Evolutionary conservation across 352 stramenopile genomes (phyloP).

Genomic region (Phytophthora fragariae): DNA sequence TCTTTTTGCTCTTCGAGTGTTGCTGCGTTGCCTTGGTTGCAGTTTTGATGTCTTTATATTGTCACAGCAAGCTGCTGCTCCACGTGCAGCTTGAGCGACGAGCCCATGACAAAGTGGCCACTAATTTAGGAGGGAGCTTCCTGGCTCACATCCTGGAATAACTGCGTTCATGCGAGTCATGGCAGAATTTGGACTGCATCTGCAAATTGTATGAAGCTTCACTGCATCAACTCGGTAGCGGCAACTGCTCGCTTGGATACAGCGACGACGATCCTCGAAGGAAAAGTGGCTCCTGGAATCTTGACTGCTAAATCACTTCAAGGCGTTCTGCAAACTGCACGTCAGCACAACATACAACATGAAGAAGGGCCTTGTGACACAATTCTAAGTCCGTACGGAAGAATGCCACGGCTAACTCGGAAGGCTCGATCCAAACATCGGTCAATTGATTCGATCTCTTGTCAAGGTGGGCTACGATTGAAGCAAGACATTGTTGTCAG

Average conservation of each 20-base stretch:
- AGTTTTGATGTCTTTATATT: no score
- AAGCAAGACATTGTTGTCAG: conserved; percentile 7
- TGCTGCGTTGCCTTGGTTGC: not conserved
- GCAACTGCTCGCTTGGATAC: conserved; percentile 10
- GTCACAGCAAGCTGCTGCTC: no score
- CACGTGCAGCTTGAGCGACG: no score
- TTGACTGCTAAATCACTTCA: conserved; percentile 42
- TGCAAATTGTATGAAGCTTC: conserved; percentile 12
- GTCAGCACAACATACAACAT: conserved; percentile 6
- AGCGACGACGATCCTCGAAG: not conserved
- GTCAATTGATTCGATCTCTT: not conserved
- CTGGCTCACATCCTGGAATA: not conserved
- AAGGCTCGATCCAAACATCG: conserved; percentile 10
- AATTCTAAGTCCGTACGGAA: conserved; percentile 33
- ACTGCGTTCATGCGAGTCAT: no score
- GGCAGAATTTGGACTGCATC: not conserved
- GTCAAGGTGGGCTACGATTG: not conserved
- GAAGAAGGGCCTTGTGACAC: not conserved
- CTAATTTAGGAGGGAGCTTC: no score
- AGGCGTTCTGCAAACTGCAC: conserved; percentile 3
- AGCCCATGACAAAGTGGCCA: no score
- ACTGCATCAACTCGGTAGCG: conserved; percentile 14
- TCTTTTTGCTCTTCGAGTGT: not conserved
- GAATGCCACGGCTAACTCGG: conserved; percentile 9
- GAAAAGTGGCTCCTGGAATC: conserved; percentile 18